Conservation (phyloP, 140 eudicot species). For the Flaveria floridana region DNA sequence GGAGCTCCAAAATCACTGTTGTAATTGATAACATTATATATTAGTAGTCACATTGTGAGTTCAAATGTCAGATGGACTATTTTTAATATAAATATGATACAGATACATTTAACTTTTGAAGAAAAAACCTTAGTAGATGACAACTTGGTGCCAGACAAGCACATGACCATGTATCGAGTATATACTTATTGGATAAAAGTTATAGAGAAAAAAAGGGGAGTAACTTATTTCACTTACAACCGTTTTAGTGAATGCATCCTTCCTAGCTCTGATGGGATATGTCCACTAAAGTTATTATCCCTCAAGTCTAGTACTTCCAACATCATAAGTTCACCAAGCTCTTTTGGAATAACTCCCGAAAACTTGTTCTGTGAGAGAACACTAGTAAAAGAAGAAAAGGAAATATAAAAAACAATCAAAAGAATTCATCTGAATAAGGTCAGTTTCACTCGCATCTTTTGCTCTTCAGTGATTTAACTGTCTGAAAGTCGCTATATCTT, state of each 20-base stretch:
- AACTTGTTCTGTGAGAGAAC: constrained; percentile 66
- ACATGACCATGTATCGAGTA: constrained; percentile 3
- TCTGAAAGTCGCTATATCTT: constrained; percentile 3
- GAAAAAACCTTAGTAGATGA: too few relatives aligned
- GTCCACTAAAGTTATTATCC: constrained; percentile 69
- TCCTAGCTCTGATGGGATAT: constrained; percentile 66
- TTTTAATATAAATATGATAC: too few relatives aligned
- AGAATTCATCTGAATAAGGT: neutral
- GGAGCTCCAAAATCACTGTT: too few relatives aligned
- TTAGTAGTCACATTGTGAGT: too few relatives aligned
- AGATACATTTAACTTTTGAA: too few relatives aligned
- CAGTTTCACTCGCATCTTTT: neutral
- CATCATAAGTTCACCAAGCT: constrained; percentile 57
- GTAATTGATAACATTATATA: too few relatives aligned
- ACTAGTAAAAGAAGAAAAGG: constrained; percentile 35
- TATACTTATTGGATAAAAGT: neutral
- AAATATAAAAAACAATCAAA: neutral
- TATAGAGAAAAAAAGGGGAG: constrained; percentile 7
- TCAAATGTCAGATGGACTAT: too few relatives aligned
- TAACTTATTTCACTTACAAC: constrained; percentile 59
- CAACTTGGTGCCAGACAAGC: too few relatives aligned
- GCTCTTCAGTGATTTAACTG: neutral
- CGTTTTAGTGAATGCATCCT: constrained; percentile 57
- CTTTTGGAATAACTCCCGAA: constrained; percentile 69
- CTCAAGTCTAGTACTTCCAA: constrained; percentile 80